These are phyloP conservation scores for Mucor lusitanicus DNA, from an alignment of 371 early-diverging fungal species.

Conservation along the genomic window DNA sequence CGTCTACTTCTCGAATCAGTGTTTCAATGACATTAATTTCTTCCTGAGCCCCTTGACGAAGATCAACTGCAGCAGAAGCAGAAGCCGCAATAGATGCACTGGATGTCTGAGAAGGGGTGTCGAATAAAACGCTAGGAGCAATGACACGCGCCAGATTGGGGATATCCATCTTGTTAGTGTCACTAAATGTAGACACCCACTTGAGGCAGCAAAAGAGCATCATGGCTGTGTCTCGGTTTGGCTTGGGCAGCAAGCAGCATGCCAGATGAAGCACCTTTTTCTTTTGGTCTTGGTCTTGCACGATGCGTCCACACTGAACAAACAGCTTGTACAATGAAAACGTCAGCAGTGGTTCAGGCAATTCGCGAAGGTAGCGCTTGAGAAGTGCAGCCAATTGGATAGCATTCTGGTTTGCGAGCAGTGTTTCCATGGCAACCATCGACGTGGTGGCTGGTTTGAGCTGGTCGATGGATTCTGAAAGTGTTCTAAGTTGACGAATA, in stretches of 20 bases:
- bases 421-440: background rate
- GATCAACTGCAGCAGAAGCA: constrained; percentile 35
- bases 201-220: constrained; percentile 84
- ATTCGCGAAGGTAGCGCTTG: constrained; percentile 92
- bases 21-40: constrained; percentile 79
- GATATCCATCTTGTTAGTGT: constrained; percentile 85
- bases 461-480: constrained; percentile 62
- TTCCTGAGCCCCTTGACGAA: constrained; percentile 49
- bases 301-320: constrained; percentile 62
- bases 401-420: constrained; percentile 68
- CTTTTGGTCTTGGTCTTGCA: background rate
- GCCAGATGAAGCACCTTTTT: constrained; percentile 74
- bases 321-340: constrained; percentile 84
- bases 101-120: constrained; percentile 5
- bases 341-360: constrained; percentile 94
- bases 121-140: constrained; percentile 87
- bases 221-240: constrained; percentile 89
- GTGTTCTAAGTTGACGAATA: constrained; percentile 80
- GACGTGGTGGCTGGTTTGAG: background rate
- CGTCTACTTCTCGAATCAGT: constrained; percentile 71
- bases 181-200: constrained; percentile 74
- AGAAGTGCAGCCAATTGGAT: constrained; percentile 93
- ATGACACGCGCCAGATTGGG: constrained; percentile 91
- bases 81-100: constrained; percentile 19
- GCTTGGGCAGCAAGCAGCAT: constrained; percentile 84